phyloP scores from a whole-genome alignment of 2,329 filamentous ascomycete genomes.

The Cucurbitaria berberidis region DNA sequence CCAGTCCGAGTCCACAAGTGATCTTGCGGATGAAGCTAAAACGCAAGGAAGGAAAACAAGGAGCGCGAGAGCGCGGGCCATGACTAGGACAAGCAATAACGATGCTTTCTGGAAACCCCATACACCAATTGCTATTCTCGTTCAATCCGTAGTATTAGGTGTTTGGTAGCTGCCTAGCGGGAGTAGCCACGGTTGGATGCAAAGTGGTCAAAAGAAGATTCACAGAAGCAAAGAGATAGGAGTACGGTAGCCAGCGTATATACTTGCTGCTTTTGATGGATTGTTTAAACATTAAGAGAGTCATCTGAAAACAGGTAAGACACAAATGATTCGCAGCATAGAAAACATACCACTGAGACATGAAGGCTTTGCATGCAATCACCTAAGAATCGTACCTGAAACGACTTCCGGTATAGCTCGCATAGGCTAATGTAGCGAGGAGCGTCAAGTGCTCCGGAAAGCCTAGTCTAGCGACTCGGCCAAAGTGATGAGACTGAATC shows the following conservation, averaged over 20 bases:
- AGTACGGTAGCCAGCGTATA: neutral
- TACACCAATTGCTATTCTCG: neutral
- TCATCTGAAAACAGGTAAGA: constrained; percentile 30
- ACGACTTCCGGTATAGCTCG: neutral
- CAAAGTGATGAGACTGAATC: constrained; percentile 68
- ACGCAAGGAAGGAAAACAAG: neutral
- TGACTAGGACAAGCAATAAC: neutral
- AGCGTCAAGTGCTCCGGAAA: no score
- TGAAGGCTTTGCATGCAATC: neutral
- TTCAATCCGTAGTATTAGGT: neutral
- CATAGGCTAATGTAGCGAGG: no score
- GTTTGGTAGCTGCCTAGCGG: neutral
- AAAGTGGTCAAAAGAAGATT: neutral
- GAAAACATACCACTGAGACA: constrained; percentile 19
- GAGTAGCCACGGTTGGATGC: neutral
- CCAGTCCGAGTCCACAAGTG: constrained; percentile 3
- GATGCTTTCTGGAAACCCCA: neutral
- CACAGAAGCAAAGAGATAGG: constrained; percentile 3
- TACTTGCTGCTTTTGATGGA: neutral
- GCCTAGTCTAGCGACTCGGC: constrained; percentile 61
- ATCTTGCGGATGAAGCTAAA: constrained; percentile 1
- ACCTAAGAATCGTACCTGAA: neutral
- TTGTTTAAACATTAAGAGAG: neutral
- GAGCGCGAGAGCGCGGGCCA: neutral
- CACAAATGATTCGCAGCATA: constrained; percentile 15